Evolutionary conservation across 1,284 basidiomycete species (phyloP).

Genomic region (Afroboletus lepidellus): DNA sequence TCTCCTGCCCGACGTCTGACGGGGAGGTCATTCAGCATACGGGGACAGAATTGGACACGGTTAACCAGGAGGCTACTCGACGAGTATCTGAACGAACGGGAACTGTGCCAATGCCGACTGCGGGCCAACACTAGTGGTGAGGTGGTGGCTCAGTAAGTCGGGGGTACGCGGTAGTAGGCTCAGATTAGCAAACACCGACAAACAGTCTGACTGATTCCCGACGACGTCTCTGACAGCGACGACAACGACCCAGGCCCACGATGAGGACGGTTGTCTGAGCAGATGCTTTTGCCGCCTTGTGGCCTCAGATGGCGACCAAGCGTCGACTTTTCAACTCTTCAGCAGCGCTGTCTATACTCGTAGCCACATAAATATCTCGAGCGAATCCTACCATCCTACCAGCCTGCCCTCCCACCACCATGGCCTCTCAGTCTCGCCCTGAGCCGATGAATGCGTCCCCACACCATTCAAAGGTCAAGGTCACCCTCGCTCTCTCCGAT

Average conservation of each 20-base stretch:
- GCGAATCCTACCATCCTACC: background rate
- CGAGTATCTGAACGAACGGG: no score
- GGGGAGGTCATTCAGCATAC: no score
- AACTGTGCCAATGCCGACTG: no score
- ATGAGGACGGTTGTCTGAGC: slow-evolving; percentile 22
- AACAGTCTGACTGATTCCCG: slow-evolving; percentile 7
- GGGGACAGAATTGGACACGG: no score
- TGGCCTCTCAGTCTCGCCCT: slow-evolving; percentile 37
- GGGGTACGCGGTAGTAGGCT: no score
- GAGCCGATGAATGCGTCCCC: slow-evolving; percentile 79
- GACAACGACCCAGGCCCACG: slow-evolving; percentile 7
- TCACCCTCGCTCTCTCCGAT: slow-evolving; percentile 57
- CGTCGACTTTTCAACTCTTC: slow-evolving; percentile 8
- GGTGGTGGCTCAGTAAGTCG: no score
- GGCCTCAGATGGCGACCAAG: slow-evolving; percentile 14
- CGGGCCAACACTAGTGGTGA: no score
- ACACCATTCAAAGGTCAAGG: slow-evolving; percentile 71
- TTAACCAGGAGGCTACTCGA: no score
- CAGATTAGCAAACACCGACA: slow-evolving; percentile 23
- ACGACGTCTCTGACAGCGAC: slow-evolving; percentile 1
- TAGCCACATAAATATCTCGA: slow-evolving; percentile 13
- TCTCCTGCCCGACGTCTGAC: no score
- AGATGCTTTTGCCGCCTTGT: slow-evolving; percentile 1
- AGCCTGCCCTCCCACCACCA: slow-evolving; percentile 5
- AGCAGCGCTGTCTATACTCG: slow-evolving; percentile 8